Evolutionary conservation across 1,284 basidiomycete genomes (phyloP).

Genomic region (Cutaneotrichosporon sp.): DNA sequence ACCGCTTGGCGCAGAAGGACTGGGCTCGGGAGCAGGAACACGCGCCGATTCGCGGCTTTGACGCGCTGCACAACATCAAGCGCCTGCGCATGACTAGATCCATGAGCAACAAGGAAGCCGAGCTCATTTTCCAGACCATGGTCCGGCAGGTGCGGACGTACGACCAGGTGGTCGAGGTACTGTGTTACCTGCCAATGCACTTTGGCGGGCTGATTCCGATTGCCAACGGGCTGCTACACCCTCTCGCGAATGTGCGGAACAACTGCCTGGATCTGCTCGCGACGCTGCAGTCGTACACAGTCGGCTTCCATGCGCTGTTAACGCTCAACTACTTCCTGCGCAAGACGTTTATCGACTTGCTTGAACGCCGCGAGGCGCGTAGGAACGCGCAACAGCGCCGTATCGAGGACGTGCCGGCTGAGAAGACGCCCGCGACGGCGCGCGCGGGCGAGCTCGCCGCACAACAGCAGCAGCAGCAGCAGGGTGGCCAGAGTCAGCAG

Average conservation of each 20-base stretch:
- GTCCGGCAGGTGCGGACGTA: constrained; percentile 66
- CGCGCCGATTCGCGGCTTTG: constrained; percentile 59
- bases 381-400: constrained; percentile 5
- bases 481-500: no score
- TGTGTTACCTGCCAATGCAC: constrained; percentile 70
- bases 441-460: constrained; percentile 9
- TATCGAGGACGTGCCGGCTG: neutral
- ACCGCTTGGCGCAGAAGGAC: constrained; percentile 60
- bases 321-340: constrained; percentile 86
- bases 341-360: constrained; percentile 30
- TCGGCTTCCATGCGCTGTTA: constrained; percentile 76
- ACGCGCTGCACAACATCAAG: constrained; percentile 66
- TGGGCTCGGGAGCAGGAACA: constrained; percentile 52
- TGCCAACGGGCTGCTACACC: constrained; percentile 85
- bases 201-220: constrained; percentile 77
- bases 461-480: neutral
- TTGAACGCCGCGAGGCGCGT: constrained; percentile 17
- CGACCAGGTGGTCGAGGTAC: constrained; percentile 84
- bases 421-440: constrained; percentile 8
- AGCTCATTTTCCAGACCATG: constrained; percentile 68
- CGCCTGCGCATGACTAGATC: constrained; percentile 60
- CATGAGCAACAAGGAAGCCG: constrained; percentile 61
- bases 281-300: constrained; percentile 66
- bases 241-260: constrained; percentile 66
- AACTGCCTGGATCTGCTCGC: constrained; percentile 77